A percentile compares a stretch with the other conserved stretches of the same genome.
Evolutionary conservation across 2,329 filamentous ascomycete species (phyloP).

Genomic region (Didymellaceae sp.): DNA sequence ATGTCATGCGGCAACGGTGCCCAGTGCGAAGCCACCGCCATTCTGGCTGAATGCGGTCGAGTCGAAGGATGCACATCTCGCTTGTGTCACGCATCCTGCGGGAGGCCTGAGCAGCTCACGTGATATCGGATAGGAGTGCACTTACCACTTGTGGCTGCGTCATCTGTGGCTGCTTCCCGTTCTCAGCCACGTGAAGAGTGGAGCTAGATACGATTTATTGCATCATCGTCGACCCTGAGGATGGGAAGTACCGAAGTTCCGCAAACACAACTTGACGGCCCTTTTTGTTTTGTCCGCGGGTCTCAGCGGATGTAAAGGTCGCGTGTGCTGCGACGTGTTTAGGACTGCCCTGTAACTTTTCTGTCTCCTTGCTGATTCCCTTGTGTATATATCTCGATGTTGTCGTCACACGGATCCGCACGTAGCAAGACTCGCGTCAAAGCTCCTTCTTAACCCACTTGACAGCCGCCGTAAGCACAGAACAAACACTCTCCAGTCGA

Average conservation of each 20-base stretch:
- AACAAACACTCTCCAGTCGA: neutral
- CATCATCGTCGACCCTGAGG: slow-evolving; percentile 17
- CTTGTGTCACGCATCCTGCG: slow-evolving; percentile 1
- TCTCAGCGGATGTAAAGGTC: slow-evolving; percentile 18
- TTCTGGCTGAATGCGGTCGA: neutral
- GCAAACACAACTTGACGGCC: slow-evolving; percentile 7
- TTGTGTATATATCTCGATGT: slow-evolving; percentile 5
- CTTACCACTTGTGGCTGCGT: too few species aligned
- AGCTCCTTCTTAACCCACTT: slow-evolving; percentile 16
- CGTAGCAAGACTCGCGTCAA: slow-evolving; percentile 20
- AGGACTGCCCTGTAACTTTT: neutral
- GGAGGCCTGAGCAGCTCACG: slow-evolving; percentile 5
- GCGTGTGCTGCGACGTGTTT: slow-evolving; percentile 8
- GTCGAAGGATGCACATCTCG: too few species aligned
- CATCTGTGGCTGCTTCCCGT: slow-evolving; percentile 5
- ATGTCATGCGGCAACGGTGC: neutral
- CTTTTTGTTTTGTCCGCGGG: slow-evolving; percentile 12
- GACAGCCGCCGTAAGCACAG: slow-evolving; percentile 2
- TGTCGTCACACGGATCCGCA: slow-evolving; percentile 18
- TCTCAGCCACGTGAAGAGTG: neutral
- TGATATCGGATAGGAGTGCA: slow-evolving; percentile 15
- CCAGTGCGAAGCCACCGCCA: slow-evolving; percentile 5
- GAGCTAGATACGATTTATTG: slow-evolving; percentile 8
- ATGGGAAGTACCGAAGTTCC: slow-evolving; percentile 6
- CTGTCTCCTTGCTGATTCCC: neutral